These are phyloP conservation scores for Avena eriantha DNA, from an alignment of 176 grass and related monocot species.

Conservation along the genomic window DNA sequence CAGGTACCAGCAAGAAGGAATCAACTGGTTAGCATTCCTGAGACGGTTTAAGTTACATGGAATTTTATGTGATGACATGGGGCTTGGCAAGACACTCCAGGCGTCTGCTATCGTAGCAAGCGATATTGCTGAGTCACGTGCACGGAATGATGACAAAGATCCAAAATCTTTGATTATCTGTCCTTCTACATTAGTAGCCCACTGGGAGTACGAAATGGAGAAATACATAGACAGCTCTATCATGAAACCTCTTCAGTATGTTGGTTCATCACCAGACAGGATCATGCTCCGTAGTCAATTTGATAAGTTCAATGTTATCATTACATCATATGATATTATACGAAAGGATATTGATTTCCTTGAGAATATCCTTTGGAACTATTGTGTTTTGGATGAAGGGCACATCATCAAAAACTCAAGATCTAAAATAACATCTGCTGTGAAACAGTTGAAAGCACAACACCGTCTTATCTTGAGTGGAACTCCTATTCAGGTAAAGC, in stretches of 20 bases:
- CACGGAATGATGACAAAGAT: constrained; percentile 54
- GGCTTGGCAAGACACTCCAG: constrained; percentile 97
- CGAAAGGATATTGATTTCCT: constrained; percentile 96
- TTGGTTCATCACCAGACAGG: constrained; percentile 89
- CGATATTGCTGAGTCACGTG: constrained; percentile 85
- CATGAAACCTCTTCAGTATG: constrained; percentile 84
- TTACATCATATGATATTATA: constrained; percentile 99
- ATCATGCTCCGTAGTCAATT: constrained; percentile 72
- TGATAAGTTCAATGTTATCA: constrained; percentile 83
- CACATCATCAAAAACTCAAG: constrained; percentile 99
- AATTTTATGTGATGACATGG: constrained; percentile 99
- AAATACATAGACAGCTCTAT: constrained; percentile 92
- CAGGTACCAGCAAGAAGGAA: constrained; percentile 99
- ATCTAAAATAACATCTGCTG: constrained; percentile 95
- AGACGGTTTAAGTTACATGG: constrained; percentile 95
- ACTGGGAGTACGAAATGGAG: constrained; percentile 99
- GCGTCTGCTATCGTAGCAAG: constrained; percentile 93
- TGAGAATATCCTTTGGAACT: constrained; percentile 78
- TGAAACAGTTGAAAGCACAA: constrained; percentile 92
- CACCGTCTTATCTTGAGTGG: constrained; percentile 99
- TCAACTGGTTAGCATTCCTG: constrained; percentile 97
- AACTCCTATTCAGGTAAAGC: constrained; percentile 90
- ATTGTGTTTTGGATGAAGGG: constrained; percentile 98
- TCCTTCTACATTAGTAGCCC: constrained; percentile 94
- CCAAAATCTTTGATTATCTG: constrained; percentile 95